phyloP scores from a whole-genome alignment of 2,329 filamentous ascomycete species.

The Pyricularia grisea region DNA sequence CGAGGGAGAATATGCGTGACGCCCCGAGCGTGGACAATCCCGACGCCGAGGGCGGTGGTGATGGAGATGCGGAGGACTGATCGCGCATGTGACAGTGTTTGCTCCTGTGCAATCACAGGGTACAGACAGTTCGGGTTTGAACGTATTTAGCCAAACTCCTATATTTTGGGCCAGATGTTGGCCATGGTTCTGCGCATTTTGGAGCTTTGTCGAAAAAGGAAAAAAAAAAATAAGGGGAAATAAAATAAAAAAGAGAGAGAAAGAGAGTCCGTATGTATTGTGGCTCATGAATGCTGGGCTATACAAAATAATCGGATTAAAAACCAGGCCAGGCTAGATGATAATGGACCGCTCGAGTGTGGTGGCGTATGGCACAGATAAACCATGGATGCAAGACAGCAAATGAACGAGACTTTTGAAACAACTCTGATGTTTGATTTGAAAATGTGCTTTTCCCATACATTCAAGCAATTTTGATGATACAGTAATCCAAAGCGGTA shows the following conservation, averaged over 20 bases:
- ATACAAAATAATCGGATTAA: not conserved
- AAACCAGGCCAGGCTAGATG: not conserved
- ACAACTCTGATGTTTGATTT: not conserved
- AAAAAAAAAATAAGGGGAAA: no score
- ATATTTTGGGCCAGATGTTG: not conserved
- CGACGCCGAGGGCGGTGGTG: slow-evolving; percentile 15
- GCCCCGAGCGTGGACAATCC: slow-evolving; percentile 32
- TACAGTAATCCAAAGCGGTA: not conserved
- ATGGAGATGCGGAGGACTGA: not conserved
- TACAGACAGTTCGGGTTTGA: not conserved
- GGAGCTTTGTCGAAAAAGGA: not conserved
- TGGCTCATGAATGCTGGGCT: not conserved
- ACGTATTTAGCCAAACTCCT: not conserved
- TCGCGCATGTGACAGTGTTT: not conserved
- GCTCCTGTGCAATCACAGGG: no score
- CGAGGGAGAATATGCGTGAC: slow-evolving; percentile 32
- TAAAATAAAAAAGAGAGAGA: no score
- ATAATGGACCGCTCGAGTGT: not conserved
- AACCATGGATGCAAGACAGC: not conserved
- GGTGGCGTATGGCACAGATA: not conserved
- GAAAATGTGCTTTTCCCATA: not conserved
- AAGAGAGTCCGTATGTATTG: not conserved
- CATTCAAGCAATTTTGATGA: not conserved
- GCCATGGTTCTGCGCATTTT: not conserved
- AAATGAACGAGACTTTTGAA: not conserved